Percentiles rank a stretch among this genome's conserved stretches.
Conservation (phyloP, 2,329 filamentous ascomycete species). For the Penicillium thymicola region DNA sequence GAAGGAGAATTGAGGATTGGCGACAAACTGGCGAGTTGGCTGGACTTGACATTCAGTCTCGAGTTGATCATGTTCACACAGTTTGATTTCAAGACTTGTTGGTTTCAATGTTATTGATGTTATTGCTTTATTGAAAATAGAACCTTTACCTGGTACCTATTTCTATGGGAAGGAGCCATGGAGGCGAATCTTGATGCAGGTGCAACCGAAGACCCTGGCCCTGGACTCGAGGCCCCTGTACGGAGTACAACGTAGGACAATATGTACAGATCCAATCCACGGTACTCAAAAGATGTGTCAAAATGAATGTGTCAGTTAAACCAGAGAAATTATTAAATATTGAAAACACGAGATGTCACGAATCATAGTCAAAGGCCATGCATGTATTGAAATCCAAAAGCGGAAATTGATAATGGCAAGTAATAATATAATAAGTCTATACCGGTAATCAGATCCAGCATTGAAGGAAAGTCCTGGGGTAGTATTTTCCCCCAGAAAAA, state of each 20-base stretch:
- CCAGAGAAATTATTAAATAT: too few species aligned
- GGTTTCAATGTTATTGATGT: neutral
- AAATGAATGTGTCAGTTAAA: neutral
- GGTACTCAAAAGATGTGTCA: neutral
- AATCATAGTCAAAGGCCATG: neutral
- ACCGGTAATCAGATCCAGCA: neutral
- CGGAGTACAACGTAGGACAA: neutral
- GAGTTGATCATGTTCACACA: neutral
- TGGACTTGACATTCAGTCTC: slow-evolving; percentile 11
- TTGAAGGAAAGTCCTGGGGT: neutral
- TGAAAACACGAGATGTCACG: too few species aligned
- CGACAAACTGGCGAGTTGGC: slow-evolving; percentile 30
- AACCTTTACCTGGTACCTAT: neutral
- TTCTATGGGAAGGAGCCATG: neutral
- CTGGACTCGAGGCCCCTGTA: neutral
- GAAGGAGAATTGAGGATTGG: slow-evolving; percentile 19
- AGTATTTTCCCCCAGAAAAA: neutral
- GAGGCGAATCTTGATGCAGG: neutral
- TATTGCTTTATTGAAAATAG: neutral
- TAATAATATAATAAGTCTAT: neutral
- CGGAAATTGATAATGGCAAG: neutral
- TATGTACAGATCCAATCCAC: neutral
- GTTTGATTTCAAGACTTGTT: too few species aligned
- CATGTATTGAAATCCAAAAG: neutral
- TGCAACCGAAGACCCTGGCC: neutral